Evolutionary conservation across 805 yeast genomes (phyloP), one percentile per base, ranked within the genome.

Genomic region (Candida mattraensis): DNA sequence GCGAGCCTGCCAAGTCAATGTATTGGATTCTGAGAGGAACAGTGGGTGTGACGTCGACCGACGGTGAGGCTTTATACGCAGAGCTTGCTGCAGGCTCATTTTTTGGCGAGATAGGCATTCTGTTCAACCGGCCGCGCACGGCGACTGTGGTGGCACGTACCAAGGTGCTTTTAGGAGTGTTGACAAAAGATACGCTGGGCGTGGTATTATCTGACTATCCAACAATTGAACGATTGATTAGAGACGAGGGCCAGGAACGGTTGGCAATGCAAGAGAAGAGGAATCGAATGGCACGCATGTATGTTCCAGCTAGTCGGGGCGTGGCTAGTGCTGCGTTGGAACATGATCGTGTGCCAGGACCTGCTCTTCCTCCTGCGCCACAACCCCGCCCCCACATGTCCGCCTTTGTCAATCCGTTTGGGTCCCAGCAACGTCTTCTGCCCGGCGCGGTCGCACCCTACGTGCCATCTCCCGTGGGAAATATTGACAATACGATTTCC

Each of bases 211-310:
- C 79, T 1, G 72, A 70, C 38, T 82, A 75, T 54, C 89, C 91
- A 0, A 56, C 61, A 3, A 74, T 83, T 24, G 89, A 83, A 53
- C 63, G 85, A 40, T 66, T 78, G 30, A 81, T 83, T 27, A 64
- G 89, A 43, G 87, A 83, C 54, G 91, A 83, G 51, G 89, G 87
- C 3, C 88, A 83, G 51, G 88, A 83, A 54, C 65, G 91, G 33
- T 60, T 83, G 40, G 81, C 83, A 4, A 75, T 80, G 78, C 80
- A 74, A 48, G 86, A 80, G 33, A 78, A 81, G 55, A 68, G 77
- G 50, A 72, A 69, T 43, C 61, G 70, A 38, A 64, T 67, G 33
- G 71, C 70, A 10, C 60, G 67, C 18, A 42, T 58, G 14, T 51
- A 58, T 17, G 42, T 50, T 11, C 44, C 48, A 12, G 42, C 51